Base-by-base conservation (phyloP, 148 eudicot genomes). In the Fallopia convolvulus region DNA sequence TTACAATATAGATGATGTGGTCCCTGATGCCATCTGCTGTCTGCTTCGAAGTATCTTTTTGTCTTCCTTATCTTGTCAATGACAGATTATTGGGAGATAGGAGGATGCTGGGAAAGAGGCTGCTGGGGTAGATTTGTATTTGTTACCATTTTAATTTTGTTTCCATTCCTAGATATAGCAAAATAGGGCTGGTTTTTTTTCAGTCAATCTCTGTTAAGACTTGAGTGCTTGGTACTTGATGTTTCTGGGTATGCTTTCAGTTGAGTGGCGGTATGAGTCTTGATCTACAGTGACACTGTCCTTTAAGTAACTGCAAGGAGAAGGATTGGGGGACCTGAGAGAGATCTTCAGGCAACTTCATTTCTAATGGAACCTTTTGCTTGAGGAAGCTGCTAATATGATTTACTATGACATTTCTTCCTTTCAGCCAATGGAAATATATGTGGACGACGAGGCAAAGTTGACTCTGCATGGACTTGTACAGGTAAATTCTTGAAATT, bases 341-440 rank as follows among this genome's bases (percentile, higher is more conserved):
- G 87, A 86, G 74, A 74, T 83, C 84, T 80, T 80, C 95, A 77
- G 52, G 84, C 85, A 78, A 88, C 89, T 84, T 88, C 91, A 82
- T 85, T 92, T 87, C 86, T 90, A 82, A 75, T 89, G 92, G 94
- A 86, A 87, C 84, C 83, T 87, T 90, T 83, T 85, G 84, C 84
- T 82, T 87, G 87, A 72, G 68, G 87, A 84, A 84, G 83, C 84
- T 82, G 83, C 93, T 92, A 92, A 92, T 83, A 81, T 86, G 84
- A 80, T 90, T 89, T 90, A 82, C 85, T 83, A 70, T 89, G 86
- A 89, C 86, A 79, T 88, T 89, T 93, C 79, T 88, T 86, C 87
- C 83, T 90, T 92, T 82, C 98, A 94, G 98, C 98, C 98, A 46
- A 85, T 88, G 99, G 99, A 95, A 84, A 95, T 95, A 79, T 95